Conservation (phyloP, 495 filamentous ascomycete species). For the Trichoderma asperelloides region DNA sequence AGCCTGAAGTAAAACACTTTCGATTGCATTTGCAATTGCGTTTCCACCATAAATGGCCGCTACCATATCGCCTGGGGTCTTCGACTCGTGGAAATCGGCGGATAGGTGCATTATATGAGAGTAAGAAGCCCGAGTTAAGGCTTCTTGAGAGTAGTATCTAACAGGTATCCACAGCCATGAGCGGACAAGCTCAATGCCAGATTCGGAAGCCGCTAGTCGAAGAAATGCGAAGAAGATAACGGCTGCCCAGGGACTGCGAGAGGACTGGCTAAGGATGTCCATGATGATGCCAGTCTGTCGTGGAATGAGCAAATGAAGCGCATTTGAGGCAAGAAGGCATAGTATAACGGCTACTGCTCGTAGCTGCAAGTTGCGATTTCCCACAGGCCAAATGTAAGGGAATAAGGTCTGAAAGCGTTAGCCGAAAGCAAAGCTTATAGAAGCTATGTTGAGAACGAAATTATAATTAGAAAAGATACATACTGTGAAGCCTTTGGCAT, state of each 20-base stretch:
- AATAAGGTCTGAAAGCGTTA: conserved; percentile 42
- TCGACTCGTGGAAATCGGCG: conserved; percentile 70
- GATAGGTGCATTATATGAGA: conserved; percentile 70
- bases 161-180: conserved; percentile 58
- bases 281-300: conserved; percentile 57
- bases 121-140: conserved; percentile 57
- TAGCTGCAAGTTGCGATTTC: conserved; percentile 45
- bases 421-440: conserved; percentile 8
- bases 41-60: conserved; percentile 57
- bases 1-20: conserved; percentile 58
- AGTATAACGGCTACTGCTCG: conserved; percentile 47
- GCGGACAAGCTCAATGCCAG: conserved; percentile 45
- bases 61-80: conserved; percentile 62
- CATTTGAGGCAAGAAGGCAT: conserved; percentile 53
- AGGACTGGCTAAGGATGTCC: conserved; percentile 39
- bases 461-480: conserved; percentile 14
- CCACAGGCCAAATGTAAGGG: conserved; percentile 57
- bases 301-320: conserved; percentile 55
- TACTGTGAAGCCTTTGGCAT: conserved; percentile 52
- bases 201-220: conserved; percentile 45
- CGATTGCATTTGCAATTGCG: conserved; percentile 53
- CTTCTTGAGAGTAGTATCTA: conserved; percentile 52
- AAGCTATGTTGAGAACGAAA: too few species aligned
- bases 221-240: conserved; percentile 47
- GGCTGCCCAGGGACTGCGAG: conserved; percentile 43